Conservation (phyloP, 2,329 filamentous ascomycete species). For the Dactylella cylindrospora region DNA sequence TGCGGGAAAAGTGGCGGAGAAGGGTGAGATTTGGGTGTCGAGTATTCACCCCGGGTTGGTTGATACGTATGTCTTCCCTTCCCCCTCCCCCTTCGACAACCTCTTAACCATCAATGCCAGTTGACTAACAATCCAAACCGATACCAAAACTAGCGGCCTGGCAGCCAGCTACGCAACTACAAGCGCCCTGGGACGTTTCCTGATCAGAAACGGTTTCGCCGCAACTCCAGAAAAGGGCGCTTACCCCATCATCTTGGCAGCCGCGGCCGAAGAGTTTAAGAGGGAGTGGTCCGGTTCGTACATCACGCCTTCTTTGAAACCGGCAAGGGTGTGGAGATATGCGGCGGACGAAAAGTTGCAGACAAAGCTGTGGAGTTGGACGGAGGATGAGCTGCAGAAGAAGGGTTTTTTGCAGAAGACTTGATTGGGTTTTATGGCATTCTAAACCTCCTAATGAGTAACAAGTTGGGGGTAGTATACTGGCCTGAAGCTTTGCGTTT, state of each 20-base stretch:
- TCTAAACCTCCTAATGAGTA: too few species aligned
- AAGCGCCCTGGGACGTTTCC: constrained; percentile 4
- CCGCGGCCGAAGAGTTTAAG: constrained; percentile 27
- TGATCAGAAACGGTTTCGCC: constrained; percentile 16
- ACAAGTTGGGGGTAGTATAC: too few species aligned
- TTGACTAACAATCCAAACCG: background rate
- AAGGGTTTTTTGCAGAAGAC: constrained; percentile 35
- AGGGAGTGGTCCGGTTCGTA: constrained; percentile 31
- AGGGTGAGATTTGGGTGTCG: constrained; percentile 53
- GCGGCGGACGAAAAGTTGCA: constrained; percentile 22
- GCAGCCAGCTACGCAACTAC: constrained; percentile 16
- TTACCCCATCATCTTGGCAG: constrained; percentile 5
- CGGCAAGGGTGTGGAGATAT: constrained; percentile 5
- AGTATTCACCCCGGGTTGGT: constrained; percentile 54
- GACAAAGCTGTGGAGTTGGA: constrained; percentile 32
- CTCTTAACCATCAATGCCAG: background rate
- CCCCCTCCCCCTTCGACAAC: background rate
- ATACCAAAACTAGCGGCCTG: constrained; percentile 7
- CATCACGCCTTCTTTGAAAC: constrained; percentile 22
- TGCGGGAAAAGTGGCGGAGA: constrained; percentile 49
- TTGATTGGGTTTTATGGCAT: too few species aligned
- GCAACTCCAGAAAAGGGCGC: constrained; percentile 30
- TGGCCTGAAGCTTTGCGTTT: too few species aligned
- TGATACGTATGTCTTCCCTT: constrained; percentile 48
- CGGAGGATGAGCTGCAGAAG: constrained; percentile 19